Base-by-base conservation (phyloP, 1,139 yeast genomes). In the Suhomyces guaymorum region DNA sequence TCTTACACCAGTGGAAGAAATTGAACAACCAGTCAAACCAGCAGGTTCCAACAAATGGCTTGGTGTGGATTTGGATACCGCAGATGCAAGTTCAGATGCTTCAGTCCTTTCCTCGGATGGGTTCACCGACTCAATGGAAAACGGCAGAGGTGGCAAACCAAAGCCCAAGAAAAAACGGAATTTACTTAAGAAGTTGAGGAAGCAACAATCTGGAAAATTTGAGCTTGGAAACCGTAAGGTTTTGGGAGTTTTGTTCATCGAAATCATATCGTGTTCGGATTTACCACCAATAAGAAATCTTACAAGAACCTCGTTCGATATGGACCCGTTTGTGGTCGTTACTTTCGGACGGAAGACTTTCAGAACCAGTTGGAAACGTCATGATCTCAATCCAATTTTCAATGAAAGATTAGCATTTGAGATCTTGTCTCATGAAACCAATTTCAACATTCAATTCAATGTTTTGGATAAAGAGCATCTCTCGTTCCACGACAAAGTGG, bases 281-380 rank as follows among this genome's bases (percentile, higher is more conserved):
- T 60, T 86, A 26, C 95, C 95, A 2, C 83, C 88, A 0, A 66
- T 78, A 29, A 70, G 65, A 38, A 80, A 76, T 47, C 63, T 77
- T 21, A 71, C 76, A 42, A 69, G 90, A 14, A 78, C 89, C 14
- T 82, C 92, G 0, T 92, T 83, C 52, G 96, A 89, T 56, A 87
- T 92, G 95, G 98, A 92, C 53, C 97, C 98, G 0, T 92, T 90
- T 61, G 95, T 90, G 5, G 92, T 90, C 12, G 82, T 87, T 1
- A 82, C 96, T 0, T 88, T 90, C 57, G 97, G 97, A 9, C 83
- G 86, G 52, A 83, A 84, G 44, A 88, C 94, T 0, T 90, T 80
- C 57, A 75, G 95, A 47, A 89, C 97, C 0, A 82, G 92, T 15
- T 84, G 89, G 80, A 77, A 82, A 48, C 76, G 88, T 18, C 97